Evolutionary conservation across 371 early-diverging fungal genomes (phyloP).

Genomic region (Nematocida sp.): DNA sequence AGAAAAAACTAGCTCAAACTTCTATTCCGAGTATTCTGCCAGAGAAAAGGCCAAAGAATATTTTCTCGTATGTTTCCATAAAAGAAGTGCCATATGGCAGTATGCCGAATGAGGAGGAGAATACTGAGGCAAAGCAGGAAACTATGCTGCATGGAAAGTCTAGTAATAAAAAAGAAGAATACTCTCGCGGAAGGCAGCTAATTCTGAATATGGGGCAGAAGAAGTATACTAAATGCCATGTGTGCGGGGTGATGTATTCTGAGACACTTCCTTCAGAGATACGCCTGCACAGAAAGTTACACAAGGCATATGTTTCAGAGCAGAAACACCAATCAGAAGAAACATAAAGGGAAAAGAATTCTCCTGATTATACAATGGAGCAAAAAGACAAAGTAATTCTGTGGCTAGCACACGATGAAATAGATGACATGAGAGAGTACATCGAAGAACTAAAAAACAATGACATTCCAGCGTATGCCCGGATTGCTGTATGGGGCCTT

Average conservation of each 20-base stretch:
- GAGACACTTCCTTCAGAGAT: conserved; percentile 2
- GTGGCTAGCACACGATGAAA: conserved; percentile 49
- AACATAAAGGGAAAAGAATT: conserved; percentile 1
- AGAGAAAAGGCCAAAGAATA: conserved; percentile 3
- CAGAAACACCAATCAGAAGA: conserved; percentile 27
- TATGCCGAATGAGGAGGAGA: not conserved
- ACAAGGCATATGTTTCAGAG: conserved; percentile 1
- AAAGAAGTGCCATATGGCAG: not conserved
- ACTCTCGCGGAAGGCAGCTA: conserved; percentile 13
- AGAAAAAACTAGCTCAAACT: not conserved
- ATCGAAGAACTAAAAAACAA: conserved; percentile 10
- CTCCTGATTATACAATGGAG: conserved; percentile 33
- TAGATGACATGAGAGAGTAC: conserved; percentile 48
- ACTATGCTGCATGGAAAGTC: not conserved
- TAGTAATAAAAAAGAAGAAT: not conserved
- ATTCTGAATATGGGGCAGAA: conserved; percentile 52
- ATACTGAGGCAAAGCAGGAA: not conserved
- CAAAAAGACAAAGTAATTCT: conserved; percentile 27
- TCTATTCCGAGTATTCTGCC: not conserved
- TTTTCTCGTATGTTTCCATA: not conserved
- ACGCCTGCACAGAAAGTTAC: conserved; percentile 25
- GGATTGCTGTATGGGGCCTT: conserved; percentile 26
- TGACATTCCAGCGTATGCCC: not conserved
- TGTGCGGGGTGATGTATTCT: conserved; percentile 21
- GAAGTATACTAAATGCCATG: conserved; percentile 23